These are phyloP conservation scores for Sporisorium iseilematis-ciliati DNA, from an alignment of 1,284 basidiomycete species.

Conservation along the genomic window DNA sequence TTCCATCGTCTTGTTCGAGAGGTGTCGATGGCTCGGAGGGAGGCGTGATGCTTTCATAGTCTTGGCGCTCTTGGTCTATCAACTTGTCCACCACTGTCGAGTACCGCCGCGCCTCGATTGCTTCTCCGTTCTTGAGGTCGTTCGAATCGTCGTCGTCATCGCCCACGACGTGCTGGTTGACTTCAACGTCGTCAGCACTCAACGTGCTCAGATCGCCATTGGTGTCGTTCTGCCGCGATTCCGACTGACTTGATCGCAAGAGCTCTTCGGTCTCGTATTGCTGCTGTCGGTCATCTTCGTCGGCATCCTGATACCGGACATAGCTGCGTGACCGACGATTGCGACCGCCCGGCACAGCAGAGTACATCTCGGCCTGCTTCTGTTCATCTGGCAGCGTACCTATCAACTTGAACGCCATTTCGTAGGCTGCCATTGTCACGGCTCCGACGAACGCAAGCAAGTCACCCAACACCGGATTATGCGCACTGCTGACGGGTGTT, in stretches of 20 bases:
- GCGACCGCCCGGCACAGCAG: slow-evolving; percentile 35
- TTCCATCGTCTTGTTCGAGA: slow-evolving; percentile 7
- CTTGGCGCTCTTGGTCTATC: slow-evolving; percentile 38
- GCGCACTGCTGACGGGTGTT: slow-evolving; percentile 26
- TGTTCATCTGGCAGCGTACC: slow-evolving; percentile 63
- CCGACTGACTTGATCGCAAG: slow-evolving; percentile 11
- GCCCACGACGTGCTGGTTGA: slow-evolving; percentile 26
- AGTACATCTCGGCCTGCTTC: slow-evolving; percentile 50
- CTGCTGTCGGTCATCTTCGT: slow-evolving; percentile 3
- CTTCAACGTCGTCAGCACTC: background rate
- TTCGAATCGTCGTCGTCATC: slow-evolving; percentile 18
- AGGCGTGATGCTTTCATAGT: slow-evolving; percentile 44
- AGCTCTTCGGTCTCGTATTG: slow-evolving; percentile 34
- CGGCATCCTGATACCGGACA: slow-evolving; percentile 24
- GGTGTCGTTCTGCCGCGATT: background rate
- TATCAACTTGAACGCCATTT: slow-evolving; percentile 66
- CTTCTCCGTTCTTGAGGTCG: slow-evolving; percentile 11
- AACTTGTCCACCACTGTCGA: slow-evolving; percentile 23
- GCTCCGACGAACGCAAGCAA: slow-evolving; percentile 63
- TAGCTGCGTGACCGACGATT: slow-evolving; percentile 48
- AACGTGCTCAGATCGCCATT: slow-evolving; percentile 10
- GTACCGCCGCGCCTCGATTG: background rate
- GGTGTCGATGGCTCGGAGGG: slow-evolving; percentile 25
- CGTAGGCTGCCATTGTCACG: slow-evolving; percentile 68
- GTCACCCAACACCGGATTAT: slow-evolving; percentile 61